Evolutionary conservation across 2,329 filamentous ascomycete species (phyloP), one percentile per base, ranked within the genome.

Genomic region (Ceratocystis smalleyi): DNA sequence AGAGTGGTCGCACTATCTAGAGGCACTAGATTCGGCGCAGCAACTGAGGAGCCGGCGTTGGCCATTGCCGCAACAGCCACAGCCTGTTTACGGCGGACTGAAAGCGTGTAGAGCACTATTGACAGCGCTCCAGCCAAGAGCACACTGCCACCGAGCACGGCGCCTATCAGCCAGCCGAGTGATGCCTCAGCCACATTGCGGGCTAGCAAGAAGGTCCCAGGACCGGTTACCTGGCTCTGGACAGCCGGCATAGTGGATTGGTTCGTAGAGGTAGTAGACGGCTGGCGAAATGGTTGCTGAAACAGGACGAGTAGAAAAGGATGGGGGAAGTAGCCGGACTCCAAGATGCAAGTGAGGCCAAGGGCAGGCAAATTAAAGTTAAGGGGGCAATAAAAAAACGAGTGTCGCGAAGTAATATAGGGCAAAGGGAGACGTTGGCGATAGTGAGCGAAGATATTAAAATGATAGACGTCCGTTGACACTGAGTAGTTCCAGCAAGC

Each of bases 111-210:
- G 57, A 79, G 74, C 27, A 80, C 65, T 30, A 78, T 71, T 0
- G 76, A 77, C 5, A 80, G 65, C 6, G 69, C 71, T 1, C 74
- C 71, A 69, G 79, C 78, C 15, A 81, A 66, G 5, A 80, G 63
- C 1, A 78, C 69, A 17, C 77, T 76, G n/a, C 78, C 78, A 40
- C 75, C 75, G 30, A 83, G 68, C 12, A 76, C 76, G 63, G 82
- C 77, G 63, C 74, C 74, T 43, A 81, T 71, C 17, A 78, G 67
- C 70, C 73, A 74, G n/a, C 73, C 73, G 12, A 77, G 17, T 27
- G 59, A 47, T 8, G 22, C 30, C 6, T 54, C 22, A 22, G 64
- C 49, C 4, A 60, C 17, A 35, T 43, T 24, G 4, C 54, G 59
- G 10, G 27, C 15, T 8, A 35, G 22, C 10, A 49, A 15, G 17